phyloP scores from a whole-genome alignment of 192 early-diverging fungal genomes.

The Gryganskiella cystojenkinii region DNA sequence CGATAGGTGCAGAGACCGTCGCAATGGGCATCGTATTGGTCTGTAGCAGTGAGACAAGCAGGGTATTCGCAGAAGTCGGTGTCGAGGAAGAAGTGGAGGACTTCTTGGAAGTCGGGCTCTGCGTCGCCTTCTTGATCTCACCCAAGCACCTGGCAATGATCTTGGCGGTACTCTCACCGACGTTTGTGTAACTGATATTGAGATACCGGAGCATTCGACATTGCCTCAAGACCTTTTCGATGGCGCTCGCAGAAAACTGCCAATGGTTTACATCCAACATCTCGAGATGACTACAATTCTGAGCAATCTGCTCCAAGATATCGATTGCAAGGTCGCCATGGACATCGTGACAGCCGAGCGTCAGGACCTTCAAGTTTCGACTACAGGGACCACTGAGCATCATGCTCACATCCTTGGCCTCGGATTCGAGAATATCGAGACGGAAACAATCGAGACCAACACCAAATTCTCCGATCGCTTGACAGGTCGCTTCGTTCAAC shows the following conservation, averaged over 20 bases:
- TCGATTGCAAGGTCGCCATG: conserved; percentile 45
- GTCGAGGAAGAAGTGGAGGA: neutral
- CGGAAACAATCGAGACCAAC: conserved; percentile 49
- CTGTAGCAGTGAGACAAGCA: no score
- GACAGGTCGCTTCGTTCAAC: conserved; percentile 36
- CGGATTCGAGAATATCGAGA: conserved; percentile 43
- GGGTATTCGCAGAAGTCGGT: neutral
- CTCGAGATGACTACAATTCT: conserved; percentile 43
- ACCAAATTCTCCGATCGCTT: conserved; percentile 43
- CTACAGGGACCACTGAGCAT: conserved; percentile 37
- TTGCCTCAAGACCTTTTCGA: conserved; percentile 34
- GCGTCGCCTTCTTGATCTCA: conserved; percentile 16
- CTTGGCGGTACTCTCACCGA: conserved; percentile 27
- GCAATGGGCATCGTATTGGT: no score
- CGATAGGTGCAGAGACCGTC: neutral
- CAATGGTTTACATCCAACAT: conserved; percentile 50
- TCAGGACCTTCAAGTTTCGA: conserved; percentile 30
- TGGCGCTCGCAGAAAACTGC: conserved; percentile 44
- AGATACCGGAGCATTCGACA: conserved; percentile 46
- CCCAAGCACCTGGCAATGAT: conserved; percentile 39
- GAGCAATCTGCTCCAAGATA: conserved; percentile 44
- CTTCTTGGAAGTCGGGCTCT: neutral
- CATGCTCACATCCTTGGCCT: conserved; percentile 35
- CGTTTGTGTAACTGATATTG: conserved; percentile 41
- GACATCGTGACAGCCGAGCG: conserved; percentile 45